Evolutionary conservation across 371 early-diverging fungal genomes (phyloP).

Genomic region (Rhizopus arrhizus): DNA sequence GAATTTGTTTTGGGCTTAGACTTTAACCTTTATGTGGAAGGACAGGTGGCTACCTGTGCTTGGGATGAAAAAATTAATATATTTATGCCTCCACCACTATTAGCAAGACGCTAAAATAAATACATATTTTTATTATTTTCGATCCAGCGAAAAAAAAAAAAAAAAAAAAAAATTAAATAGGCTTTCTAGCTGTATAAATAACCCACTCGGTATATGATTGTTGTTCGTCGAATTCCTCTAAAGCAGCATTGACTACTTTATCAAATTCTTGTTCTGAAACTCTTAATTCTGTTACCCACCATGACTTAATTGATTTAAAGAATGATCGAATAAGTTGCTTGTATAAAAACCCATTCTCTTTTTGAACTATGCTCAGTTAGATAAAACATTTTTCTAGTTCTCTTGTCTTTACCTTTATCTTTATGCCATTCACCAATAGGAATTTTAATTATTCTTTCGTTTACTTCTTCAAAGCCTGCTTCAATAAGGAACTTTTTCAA

Average conservation of each 20-base stretch:
- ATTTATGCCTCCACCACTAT: constrained; percentile 54
- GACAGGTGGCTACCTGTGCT: constrained; percentile 87
- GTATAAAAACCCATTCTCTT: constrained; percentile 45
- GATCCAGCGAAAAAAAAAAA: constrained; percentile 10
- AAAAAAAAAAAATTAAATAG: constrained; percentile 5
- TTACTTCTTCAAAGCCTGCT: constrained; percentile 37
- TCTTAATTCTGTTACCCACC: constrained; percentile 45
- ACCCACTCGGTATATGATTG: constrained; percentile 21
- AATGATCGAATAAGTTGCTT: constrained; percentile 41
- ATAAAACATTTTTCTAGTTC: too few species aligned
- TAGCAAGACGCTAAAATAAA: constrained; percentile 34
- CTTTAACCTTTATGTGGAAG: constrained; percentile 81
- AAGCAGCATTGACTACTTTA: constrained; percentile 20
- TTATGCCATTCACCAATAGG: constrained; percentile 55
- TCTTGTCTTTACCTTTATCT: constrained; percentile 30
- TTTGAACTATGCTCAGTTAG: constrained; percentile 23
- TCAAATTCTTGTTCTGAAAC: constrained; percentile 33
- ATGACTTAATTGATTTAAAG: constrained; percentile 43
- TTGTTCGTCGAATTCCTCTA: constrained; percentile 32
- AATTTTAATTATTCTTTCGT: constrained; percentile 27
- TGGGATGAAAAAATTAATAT: constrained; percentile 91
- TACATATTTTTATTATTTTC: constrained; percentile 4
- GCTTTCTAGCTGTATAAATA: constrained; percentile 28
- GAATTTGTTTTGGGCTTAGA: constrained; percentile 96
- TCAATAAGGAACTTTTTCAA: constrained; percentile 5